Percentiles rank a stretch among this genome's conserved stretches.
These are phyloP conservation scores for Trichoderma koningii DNA, from an alignment of 2,329 filamentous ascomycete genomes.

Conservation along the genomic window DNA sequence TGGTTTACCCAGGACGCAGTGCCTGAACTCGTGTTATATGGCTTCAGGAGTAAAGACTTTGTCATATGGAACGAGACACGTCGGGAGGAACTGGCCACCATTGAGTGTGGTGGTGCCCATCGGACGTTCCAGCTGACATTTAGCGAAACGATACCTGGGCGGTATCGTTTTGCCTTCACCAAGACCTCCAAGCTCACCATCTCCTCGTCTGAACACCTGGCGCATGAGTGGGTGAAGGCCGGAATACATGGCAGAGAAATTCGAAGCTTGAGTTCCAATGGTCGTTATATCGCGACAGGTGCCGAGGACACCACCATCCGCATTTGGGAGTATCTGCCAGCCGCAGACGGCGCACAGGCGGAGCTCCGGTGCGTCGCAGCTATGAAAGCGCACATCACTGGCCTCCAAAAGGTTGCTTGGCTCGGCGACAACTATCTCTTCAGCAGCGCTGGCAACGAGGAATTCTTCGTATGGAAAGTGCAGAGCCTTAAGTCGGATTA, in stretches of 20 bases:
- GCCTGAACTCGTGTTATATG: constrained; percentile 69
- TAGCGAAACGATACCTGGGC: constrained; percentile 37
- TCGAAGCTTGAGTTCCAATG: constrained; percentile 50
- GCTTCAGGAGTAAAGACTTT: constrained; percentile 79
- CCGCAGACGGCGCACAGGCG: constrained; percentile 18
- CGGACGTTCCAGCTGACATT: constrained; percentile 65
- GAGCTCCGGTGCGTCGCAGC: constrained; percentile 58
- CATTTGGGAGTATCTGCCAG: constrained; percentile 59
- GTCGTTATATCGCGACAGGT: constrained; percentile 60
- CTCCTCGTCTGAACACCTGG: constrained; percentile 45
- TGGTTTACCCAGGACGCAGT: constrained; percentile 52
- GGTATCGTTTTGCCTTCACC: constrained; percentile 69
- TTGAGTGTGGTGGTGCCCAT: constrained; percentile 85
- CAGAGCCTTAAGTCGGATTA: constrained; percentile 53
- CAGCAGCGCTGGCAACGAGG: constrained; percentile 83
- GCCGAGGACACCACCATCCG: constrained; percentile 76
- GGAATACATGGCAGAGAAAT: constrained; percentile 90
- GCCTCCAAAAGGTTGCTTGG: constrained; percentile 81
- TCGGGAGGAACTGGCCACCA: constrained; percentile 67
- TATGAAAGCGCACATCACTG: constrained; percentile 76
- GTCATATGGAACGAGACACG: constrained; percentile 76
- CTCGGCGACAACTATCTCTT: constrained; percentile 72
- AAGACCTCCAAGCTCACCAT: constrained; percentile 60
- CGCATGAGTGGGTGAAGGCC: constrained; percentile 56
- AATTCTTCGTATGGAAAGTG: constrained; percentile 83